Percentiles rank a stretch among this genome's conserved stretches.
Evolutionary conservation across 345 rosid species (phyloP).

Genomic region (Brassica carinata): DNA sequence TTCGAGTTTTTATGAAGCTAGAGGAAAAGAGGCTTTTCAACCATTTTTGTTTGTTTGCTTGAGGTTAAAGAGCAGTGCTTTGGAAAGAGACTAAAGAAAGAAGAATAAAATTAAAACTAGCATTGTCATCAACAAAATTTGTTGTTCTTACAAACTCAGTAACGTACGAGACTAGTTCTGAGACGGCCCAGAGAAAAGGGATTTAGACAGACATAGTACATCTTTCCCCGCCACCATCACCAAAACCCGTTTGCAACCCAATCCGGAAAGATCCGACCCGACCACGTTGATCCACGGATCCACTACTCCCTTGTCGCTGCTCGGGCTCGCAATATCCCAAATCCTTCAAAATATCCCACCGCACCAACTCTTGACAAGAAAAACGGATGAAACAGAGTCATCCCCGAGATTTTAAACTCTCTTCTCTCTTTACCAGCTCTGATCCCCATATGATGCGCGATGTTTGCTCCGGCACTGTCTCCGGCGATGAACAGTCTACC

Average conservation of each 20-base stretch:
- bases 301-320: conserved; percentile 37
- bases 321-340: conserved; percentile 40
- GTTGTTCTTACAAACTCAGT: background rate
- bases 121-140: background rate
- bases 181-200: background rate
- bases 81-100: background rate
- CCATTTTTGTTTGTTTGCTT: background rate
- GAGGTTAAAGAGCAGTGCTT: background rate
- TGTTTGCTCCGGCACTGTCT: conserved; percentile 54
- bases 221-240: conserved; percentile 35
- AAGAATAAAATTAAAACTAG: background rate
- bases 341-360: conserved; percentile 2
- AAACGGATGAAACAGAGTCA: conserved; percentile 45
- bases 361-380: conserved; percentile 40
- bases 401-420: conserved; percentile 27
- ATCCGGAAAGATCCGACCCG: conserved; percentile 11
- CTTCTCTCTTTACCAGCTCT: conserved; percentile 37
- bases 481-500: conserved; percentile 43
- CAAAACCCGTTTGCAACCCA: conserved; percentile 38
- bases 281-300: conserved; percentile 44
- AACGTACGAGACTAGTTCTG: background rate
- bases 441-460: conserved; percentile 48
- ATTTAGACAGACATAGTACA: background rate
- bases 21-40: background rate
- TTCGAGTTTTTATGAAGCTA: too few relatives aligned